Evolutionary conservation across 257 asterid species (phyloP).

Genomic region (Ligustrum vulgare): DNA sequence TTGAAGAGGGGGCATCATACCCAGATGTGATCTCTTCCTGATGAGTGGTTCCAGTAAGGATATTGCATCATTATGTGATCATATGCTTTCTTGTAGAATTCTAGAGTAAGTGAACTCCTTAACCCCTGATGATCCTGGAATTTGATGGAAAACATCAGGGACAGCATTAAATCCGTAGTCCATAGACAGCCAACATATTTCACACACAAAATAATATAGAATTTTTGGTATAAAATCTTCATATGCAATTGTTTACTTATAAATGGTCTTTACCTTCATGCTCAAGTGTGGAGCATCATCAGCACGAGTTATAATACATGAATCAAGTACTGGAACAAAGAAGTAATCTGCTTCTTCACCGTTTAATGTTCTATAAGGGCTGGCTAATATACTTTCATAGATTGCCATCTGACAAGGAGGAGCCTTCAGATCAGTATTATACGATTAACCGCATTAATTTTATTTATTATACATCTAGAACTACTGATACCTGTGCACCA

Average conservation of each 20-base stretch:
- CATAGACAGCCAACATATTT: background rate
- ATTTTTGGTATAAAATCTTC: background rate
- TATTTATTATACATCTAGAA: conserved; percentile 11
- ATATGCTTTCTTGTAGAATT: conserved; percentile 76
- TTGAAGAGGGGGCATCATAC: conserved; percentile 38
- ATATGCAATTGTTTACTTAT: background rate
- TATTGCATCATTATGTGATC: conserved; percentile 67
- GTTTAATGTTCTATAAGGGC: conserved; percentile 83
- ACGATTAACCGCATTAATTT: background rate
- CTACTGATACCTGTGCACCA: conserved; percentile 83
- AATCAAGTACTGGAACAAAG: conserved; percentile 96
- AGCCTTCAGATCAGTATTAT: conserved; percentile 22
- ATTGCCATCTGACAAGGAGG: conserved; percentile 68
- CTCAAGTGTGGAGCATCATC: conserved; percentile 93
- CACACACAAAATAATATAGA: background rate
- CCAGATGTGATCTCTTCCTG: conserved; percentile 98
- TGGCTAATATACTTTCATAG: conserved; percentile 83
- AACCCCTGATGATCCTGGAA: conserved; percentile 76
- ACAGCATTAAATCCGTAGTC: conserved; percentile 7
- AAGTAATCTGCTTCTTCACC: conserved; percentile 95
- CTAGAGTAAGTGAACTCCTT: conserved; percentile 89
- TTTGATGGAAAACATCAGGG: conserved; percentile 16
- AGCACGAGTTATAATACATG: conserved; percentile 90
- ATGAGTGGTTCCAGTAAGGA: conserved; percentile 84
- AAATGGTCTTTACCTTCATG: conserved; percentile 56